Evolutionary conservation across 495 filamentous ascomycete species (phyloP).

Genomic region (Trichoderma asperelloides): DNA sequence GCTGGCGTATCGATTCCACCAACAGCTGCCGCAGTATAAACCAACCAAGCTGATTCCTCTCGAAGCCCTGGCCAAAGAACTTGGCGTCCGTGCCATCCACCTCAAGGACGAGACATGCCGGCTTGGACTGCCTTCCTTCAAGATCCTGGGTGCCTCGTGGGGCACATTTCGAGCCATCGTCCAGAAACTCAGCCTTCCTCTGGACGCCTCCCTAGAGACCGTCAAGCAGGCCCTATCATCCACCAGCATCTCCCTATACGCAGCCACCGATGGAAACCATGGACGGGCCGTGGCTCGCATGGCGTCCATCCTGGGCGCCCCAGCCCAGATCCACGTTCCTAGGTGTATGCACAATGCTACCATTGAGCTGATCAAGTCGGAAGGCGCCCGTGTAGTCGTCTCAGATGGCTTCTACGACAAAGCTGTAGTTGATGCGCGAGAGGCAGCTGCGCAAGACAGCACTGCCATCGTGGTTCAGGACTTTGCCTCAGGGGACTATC

Average conservation of each 20-base stretch:
- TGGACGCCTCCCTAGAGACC: constrained; percentile 16
- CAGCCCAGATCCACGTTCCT: constrained; percentile 49
- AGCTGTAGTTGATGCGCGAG: constrained; percentile 38
- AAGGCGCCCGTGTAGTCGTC: constrained; percentile 47
- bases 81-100: constrained; percentile 45
- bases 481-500: constrained; percentile 51
- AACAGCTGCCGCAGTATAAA: constrained; percentile 39
- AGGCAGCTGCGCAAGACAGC: constrained; percentile 20
- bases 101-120: constrained; percentile 52
- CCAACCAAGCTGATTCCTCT: constrained; percentile 44
- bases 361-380: constrained; percentile 41
- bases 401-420: constrained; percentile 52
- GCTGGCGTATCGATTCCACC: constrained; percentile 33
- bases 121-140: constrained; percentile 62
- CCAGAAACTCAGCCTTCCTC: constrained; percentile 28
- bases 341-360: constrained; percentile 41
- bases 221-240: constrained; percentile 24
- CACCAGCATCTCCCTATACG: constrained; percentile 20
- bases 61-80: constrained; percentile 41
- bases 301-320: constrained; percentile 44
- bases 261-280: constrained; percentile 62
- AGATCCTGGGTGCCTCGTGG: constrained; percentile 73
- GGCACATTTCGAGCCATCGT: constrained; percentile 49
- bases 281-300: constrained; percentile 60
- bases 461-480: constrained; percentile 54